phyloP scores from a whole-genome alignment of 1,284 basidiomycete genomes.

The Caloboletus firmus region DNA sequence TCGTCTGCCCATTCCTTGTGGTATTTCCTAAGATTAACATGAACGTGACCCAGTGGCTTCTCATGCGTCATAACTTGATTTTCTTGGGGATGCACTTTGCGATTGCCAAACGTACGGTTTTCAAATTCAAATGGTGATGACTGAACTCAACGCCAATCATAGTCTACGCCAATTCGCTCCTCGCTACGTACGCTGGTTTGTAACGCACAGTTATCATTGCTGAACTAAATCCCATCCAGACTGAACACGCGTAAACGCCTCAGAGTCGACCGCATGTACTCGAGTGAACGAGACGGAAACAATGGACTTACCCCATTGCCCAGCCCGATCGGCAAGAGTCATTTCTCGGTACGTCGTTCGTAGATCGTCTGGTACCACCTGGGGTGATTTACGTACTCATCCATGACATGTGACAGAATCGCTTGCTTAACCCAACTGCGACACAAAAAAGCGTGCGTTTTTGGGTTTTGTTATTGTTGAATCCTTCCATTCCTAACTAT shows the following conservation, averaged over 20 bases:
- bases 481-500: background rate
- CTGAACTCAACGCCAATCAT: background rate
- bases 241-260: conserved; percentile 36
- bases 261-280: conserved; percentile 24
- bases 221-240: conserved; percentile 8
- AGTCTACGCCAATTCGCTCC: conserved; percentile 37
- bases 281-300: conserved; percentile 30
- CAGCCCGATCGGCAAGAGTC: conserved; percentile 21
- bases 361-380: background rate
- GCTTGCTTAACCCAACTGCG: conserved; percentile 22
- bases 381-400: background rate
- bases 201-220: background rate
- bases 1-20: conserved; percentile 13
- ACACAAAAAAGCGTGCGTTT: conserved; percentile 24
- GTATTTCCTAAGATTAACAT: background rate
- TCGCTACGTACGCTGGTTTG: conserved; percentile 29
- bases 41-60: conserved; percentile 42
- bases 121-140: background rate
- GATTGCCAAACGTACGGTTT: conserved; percentile 46
- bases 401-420: conserved; percentile 18
- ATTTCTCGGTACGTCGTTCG: conserved; percentile 25
- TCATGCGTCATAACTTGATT: conserved; percentile 45
- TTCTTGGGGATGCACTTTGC: conserved; percentile 53
- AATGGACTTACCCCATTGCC: conserved; percentile 14
- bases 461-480: background rate